phyloP scores from a whole-genome alignment of 208 protist species.

The Wallacemonas collosoma region DNA sequence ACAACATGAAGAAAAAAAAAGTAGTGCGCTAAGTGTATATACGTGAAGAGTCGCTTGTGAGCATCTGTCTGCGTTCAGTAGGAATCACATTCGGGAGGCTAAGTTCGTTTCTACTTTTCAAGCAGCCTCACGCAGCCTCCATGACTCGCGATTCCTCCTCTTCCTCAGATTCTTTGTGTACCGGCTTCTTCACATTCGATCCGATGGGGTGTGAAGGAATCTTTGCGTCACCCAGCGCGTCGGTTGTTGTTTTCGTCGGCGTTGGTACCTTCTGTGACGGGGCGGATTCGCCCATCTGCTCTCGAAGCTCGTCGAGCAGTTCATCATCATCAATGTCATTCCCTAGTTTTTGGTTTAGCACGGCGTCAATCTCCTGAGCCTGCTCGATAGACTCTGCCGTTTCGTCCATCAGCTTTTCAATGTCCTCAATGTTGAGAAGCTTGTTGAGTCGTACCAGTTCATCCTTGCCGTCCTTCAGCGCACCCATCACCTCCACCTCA shows the following conservation, averaged over 20 bases:
- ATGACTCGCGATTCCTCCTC: background rate
- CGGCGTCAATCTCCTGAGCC: conserved; percentile 62
- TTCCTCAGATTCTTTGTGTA: background rate
- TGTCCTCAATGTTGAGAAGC: conserved; percentile 85
- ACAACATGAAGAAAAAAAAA: too few relatives aligned
- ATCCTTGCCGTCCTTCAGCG: conserved; percentile 70
- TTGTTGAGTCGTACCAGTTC: conserved; percentile 79
- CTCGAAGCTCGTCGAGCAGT: conserved; percentile 55
- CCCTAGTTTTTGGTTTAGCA: conserved; percentile 56
- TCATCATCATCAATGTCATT: conserved; percentile 60
- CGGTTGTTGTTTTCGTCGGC: conserved; percentile 1
- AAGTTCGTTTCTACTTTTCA: too few relatives aligned
- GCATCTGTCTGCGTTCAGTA: too few relatives aligned
- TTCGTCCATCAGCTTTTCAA: conserved; percentile 77
- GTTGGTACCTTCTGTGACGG: conserved; percentile 21
- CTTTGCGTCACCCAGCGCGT: conserved; percentile 9
- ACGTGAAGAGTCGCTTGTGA: too few relatives aligned
- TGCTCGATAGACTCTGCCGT: conserved; percentile 74
- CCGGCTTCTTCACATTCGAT: background rate
- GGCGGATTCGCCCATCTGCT: conserved; percentile 13
- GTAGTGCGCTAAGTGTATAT: too few relatives aligned
- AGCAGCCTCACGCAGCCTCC: conserved; percentile 6
- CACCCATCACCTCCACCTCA: conserved; percentile 66
- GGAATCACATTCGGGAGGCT: too few relatives aligned
- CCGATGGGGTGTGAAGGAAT: conserved; percentile 24